These are phyloP conservation scores for Globisporangium spinosum DNA, from an alignment of 352 stramenopile species.

Conservation along the genomic window DNA sequence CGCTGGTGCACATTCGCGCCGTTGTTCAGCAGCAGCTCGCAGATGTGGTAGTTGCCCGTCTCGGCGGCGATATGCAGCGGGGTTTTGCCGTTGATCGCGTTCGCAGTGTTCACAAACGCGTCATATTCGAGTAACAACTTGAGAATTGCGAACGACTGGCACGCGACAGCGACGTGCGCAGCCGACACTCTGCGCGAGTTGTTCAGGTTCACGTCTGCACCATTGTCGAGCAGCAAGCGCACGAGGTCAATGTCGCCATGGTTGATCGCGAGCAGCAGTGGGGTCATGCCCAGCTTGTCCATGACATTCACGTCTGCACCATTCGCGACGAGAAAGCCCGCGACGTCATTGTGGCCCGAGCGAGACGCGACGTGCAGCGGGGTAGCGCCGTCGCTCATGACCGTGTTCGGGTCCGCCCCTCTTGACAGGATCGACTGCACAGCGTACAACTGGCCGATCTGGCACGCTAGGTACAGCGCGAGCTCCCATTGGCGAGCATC, in stretches of 20 bases:
- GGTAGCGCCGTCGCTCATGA: conserved; percentile 33
- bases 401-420: conserved; percentile 37
- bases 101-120: conserved; percentile 45
- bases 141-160: conserved; percentile 33
- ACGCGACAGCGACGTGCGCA: conserved; percentile 48
- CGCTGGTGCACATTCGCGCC: conserved; percentile 20
- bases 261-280: conserved; percentile 49
- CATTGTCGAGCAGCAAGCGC: conserved; percentile 39
- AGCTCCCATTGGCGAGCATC: conserved; percentile 47
- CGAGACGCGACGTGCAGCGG: conserved; percentile 47
- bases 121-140: conserved; percentile 41
- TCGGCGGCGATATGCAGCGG: conserved; percentile 57
- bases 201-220: conserved; percentile 47
- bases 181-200: conserved; percentile 42
- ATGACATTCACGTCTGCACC: conserved; percentile 40
- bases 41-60: conserved; percentile 44
- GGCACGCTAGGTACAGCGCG: conserved; percentile 44
- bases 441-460: conserved; percentile 42
- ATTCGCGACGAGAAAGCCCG: conserved; percentile 37
- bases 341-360: conserved; percentile 42
- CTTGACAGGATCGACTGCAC: conserved; percentile 44
- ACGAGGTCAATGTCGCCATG: conserved; percentile 42
- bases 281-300: conserved; percentile 39
- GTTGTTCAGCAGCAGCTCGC: conserved; percentile 36
- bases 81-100: conserved; percentile 48